These are phyloP conservation scores for Wickerhamomyces alni DNA, from an alignment of 805 yeast species.

Conservation along the genomic window DNA sequence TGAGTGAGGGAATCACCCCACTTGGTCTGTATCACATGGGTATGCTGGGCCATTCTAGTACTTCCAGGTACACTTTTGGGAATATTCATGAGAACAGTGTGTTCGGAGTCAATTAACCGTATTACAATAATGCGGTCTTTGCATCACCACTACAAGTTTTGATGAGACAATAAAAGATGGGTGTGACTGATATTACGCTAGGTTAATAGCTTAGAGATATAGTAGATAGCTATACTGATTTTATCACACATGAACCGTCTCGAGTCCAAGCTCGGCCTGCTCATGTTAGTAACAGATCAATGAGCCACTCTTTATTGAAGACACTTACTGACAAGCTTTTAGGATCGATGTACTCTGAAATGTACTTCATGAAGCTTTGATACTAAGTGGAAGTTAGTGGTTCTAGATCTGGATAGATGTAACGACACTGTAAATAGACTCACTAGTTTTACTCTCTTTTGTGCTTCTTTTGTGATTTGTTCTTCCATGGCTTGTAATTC, in stretches of 20 bases:
- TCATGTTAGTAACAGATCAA: neutral
- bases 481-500: slow-evolving; percentile 1
- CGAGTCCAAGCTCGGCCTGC: slow-evolving; percentile 15
- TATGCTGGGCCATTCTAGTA: too few species aligned
- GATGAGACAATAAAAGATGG: too few species aligned
- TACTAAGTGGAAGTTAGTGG: slow-evolving; percentile 3
- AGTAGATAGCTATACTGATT: too few species aligned
- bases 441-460: slow-evolving; percentile 13
- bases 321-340: slow-evolving; percentile 12
- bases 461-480: slow-evolving; percentile 9
- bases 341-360: slow-evolving; percentile 18
- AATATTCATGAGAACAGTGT: too few species aligned
- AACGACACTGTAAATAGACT: neutral
- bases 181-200: too few species aligned
- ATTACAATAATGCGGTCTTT: too few species aligned
- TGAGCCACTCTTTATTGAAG: neutral
- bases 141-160: too few species aligned
- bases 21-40: too few species aligned
- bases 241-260: slow-evolving; percentile 4
- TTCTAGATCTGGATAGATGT: neutral
- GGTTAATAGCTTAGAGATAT: too few species aligned
- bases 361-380: slow-evolving; percentile 10
- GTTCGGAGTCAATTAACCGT: too few species aligned
- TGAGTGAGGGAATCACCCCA: too few species aligned
- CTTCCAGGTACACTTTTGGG: too few species aligned